Evolutionary conservation across 352 stramenopile species (phyloP).

Genomic region (Phytophthora sansomeana): DNA sequence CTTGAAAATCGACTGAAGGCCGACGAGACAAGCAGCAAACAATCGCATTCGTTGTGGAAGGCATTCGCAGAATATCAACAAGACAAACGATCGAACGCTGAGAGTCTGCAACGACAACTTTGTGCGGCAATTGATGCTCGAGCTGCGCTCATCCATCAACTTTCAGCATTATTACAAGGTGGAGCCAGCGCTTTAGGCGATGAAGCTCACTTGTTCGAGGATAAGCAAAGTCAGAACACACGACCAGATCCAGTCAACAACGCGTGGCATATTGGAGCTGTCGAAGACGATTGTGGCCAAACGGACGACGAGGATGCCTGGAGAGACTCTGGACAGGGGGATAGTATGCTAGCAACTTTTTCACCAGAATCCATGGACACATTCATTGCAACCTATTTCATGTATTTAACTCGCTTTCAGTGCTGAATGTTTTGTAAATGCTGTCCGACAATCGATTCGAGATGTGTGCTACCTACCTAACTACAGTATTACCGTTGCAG

Average conservation of each 20-base stretch:
- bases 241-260: constrained; percentile 2
- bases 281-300: background rate
- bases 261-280: background rate
- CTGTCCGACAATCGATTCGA: no score
- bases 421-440: no score
- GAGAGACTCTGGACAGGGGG: constrained; percentile 3
- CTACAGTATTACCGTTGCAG: no score
- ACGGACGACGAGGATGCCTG: background rate
- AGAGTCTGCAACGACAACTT: constrained; percentile 16
- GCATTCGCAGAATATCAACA: constrained; percentile 12
- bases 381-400: background rate
- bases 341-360: background rate
- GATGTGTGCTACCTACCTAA: no score
- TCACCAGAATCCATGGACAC: background rate
- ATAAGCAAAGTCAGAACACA: constrained; percentile 1
- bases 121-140: constrained; percentile 11
- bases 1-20: constrained; percentile 9
- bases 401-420: no score
- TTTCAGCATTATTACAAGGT: constrained; percentile 10
- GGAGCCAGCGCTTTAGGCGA: background rate
- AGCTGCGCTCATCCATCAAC: constrained; percentile 15
- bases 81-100: constrained; percentile 13
- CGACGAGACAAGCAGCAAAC: background rate
- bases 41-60: constrained; percentile 6
- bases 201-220: constrained; percentile 1